Base-by-base conservation (phyloP, 169 alveolate genomes). In the Plasmodium malariae region DNA sequence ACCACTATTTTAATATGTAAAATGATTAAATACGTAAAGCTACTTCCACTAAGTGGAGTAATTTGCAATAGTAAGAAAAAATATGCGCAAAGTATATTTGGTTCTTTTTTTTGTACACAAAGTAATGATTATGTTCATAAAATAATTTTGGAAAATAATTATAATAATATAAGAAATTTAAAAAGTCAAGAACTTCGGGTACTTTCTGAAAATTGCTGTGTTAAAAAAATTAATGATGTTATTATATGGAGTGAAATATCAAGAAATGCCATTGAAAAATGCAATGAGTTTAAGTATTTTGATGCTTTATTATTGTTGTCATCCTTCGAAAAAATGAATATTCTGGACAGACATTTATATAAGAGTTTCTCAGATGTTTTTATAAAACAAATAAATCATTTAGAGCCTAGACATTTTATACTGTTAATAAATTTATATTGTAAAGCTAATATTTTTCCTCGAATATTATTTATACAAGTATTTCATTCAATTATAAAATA, bases 231-330 rank as follows among this genome's bases (percentile, higher is more conserved):
- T 19, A 76, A 63, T 12, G 96, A 94, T 51, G 63, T 86, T 1
- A 40, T 90, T 24, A 70, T 94, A 43, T 94, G 96, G 96, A 90
- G 95, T 34, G 94, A 94, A 55, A 93, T 93, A 17, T 74, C 94
- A 4, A 32, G 93, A 24, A 51, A 86, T 63, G 91, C 95, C 36
- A 92, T 94, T 34, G 57, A 65, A 24, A 48, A 78, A 51, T 87
- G 95, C 34, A 57, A 92, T 11, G 80, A 92, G 7, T 94, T 94
- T 89, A 94, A 94, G 71, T 92, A 88, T 49, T 94, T 94, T 74
- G 96, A 94, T 65, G 89, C 94, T 17, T 26, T 92, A 37, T 49
- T 63, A 26, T 90, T 94, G 9, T 60, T 94, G 51, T 93, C 92
- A 19, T 92, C 93, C 21, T 94, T 94, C 60, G 94, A 92, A 17